phyloP scores from a whole-genome alignment of 768 basidiomycete species.

The Hericium erinaceus region DNA sequence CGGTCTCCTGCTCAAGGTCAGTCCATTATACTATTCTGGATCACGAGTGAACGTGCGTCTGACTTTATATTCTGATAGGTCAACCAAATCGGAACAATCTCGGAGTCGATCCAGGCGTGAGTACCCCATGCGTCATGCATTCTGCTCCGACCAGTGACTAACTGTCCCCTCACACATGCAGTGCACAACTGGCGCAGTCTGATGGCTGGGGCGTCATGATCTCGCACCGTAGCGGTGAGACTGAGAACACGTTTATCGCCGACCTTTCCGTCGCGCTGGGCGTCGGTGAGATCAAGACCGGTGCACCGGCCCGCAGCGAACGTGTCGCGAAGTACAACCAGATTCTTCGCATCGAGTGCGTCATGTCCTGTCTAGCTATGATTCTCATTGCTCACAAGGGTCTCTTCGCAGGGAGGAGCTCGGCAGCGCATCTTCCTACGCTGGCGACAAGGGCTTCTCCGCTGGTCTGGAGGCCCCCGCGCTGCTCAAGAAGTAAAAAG shows the following conservation, averaged over 20 bases:
- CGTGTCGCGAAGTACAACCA: constrained; percentile 94
- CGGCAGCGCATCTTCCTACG: constrained; percentile 57
- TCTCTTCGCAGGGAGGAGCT: constrained; percentile 60
- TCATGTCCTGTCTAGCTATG: constrained; percentile 12
- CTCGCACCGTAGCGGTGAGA: constrained; percentile 98
- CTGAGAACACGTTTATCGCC: constrained; percentile 94
- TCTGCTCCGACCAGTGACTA: neutral
- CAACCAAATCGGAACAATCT: constrained; percentile 99
- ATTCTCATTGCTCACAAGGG: constrained; percentile 10
- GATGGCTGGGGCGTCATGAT: constrained; percentile 99
- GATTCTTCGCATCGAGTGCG: constrained; percentile 84
- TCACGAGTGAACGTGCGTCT: neutral
- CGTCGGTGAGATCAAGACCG: constrained; percentile 95
- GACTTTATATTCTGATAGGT: constrained; percentile 33
- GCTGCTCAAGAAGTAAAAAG: constrained; percentile 52
- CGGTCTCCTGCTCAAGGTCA: constrained; percentile 89
- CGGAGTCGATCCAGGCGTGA: constrained; percentile 97
- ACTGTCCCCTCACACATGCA: constrained; percentile 21
- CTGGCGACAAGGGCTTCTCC: constrained; percentile 73
- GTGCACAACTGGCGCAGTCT: constrained; percentile 91
- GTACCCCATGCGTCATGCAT: constrained; percentile 23
- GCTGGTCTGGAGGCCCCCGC: constrained; percentile 66
- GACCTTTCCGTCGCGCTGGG: constrained; percentile 92
- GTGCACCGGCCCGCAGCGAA: constrained; percentile 92
- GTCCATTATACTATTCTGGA: neutral